phyloP scores from a whole-genome alignment of 495 filamentous ascomycete genomes.

The Xylaria longipes region DNA sequence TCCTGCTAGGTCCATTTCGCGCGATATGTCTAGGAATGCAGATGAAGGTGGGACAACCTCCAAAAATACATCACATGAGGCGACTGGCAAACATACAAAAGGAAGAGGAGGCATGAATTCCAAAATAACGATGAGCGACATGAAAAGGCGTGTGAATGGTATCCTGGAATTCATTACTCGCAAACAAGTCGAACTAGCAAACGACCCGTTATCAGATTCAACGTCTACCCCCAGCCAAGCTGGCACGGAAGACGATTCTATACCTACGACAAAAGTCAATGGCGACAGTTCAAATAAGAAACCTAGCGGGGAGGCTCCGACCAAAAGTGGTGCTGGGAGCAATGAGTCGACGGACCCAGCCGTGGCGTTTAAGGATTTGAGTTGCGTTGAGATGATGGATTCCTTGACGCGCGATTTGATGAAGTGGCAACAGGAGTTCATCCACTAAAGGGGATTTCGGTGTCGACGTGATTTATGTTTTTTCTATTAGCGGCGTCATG shows the following conservation, averaged over 20 bases:
- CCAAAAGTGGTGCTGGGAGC: slow-evolving; percentile 19
- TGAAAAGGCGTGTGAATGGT: slow-evolving; percentile 81
- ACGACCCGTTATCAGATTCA: slow-evolving; percentile 38
- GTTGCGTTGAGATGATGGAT: slow-evolving; percentile 83
- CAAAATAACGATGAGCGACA: slow-evolving; percentile 87
- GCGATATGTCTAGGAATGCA: slow-evolving; percentile 58
- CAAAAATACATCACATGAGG: slow-evolving; percentile 32
- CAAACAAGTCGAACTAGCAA: slow-evolving; percentile 88
- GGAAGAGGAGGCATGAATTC: slow-evolving; percentile 54
- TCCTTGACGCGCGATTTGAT: slow-evolving; percentile 74
- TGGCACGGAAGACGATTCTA: slow-evolving; percentile 22
- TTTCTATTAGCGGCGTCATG: slow-evolving; percentile 16
- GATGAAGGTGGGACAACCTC: slow-evolving; percentile 45
- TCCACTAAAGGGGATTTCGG: slow-evolving; percentile 29
- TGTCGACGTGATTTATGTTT: slow-evolving; percentile 10
- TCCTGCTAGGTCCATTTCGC: slow-evolving; percentile 69
- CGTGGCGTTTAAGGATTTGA: slow-evolving; percentile 69
- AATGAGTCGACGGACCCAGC: slow-evolving; percentile 34
- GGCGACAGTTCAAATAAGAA: slow-evolving; percentile 28
- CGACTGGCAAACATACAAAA: slow-evolving; percentile 44
- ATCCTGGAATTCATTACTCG: slow-evolving; percentile 91
- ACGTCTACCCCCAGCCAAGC: slow-evolving; percentile 26
- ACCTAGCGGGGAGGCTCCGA: slow-evolving; percentile 29
- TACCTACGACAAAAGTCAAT: slow-evolving; percentile 42
- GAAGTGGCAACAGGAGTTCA: slow-evolving; percentile 75